Evolutionary conservation across 2,329 filamentous ascomycete species (phyloP).

Genomic region (Penicillium sp.): DNA sequence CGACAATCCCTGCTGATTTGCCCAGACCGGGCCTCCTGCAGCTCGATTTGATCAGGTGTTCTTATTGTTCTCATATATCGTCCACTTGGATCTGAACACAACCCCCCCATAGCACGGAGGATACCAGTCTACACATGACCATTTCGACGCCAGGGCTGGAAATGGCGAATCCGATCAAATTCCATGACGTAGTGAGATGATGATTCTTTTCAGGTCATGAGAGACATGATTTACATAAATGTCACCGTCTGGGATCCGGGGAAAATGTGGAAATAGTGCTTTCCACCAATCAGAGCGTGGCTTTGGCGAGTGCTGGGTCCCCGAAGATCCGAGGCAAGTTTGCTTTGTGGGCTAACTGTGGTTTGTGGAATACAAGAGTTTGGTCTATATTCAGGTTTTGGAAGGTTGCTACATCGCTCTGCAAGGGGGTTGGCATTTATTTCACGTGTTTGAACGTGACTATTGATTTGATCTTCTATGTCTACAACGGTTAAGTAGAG

Average conservation of each 20-base stretch:
- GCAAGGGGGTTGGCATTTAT: background rate
- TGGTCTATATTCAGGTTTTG: background rate
- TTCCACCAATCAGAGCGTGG: background rate
- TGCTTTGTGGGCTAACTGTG: background rate
- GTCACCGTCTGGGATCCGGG: background rate
- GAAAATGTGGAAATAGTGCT: background rate
- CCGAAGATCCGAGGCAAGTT: background rate
- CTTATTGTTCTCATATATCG: background rate
- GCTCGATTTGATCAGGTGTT: background rate
- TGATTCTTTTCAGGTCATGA: background rate
- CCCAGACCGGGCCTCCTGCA: background rate
- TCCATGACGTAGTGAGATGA: background rate
- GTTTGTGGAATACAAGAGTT: background rate
- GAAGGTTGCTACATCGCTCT: background rate
- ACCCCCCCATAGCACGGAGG: background rate
- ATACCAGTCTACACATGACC: background rate
- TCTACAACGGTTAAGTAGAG: background rate
- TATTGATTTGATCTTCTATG: background rate
- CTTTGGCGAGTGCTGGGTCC: background rate
- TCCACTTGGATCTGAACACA: background rate
- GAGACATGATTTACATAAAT: background rate
- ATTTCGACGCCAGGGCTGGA: background rate
- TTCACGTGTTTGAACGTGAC: background rate
- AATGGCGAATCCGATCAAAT: background rate
- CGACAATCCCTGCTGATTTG: background rate